Conservation (phyloP, 805 yeast species). For the Myxozyma geophila region DNA sequence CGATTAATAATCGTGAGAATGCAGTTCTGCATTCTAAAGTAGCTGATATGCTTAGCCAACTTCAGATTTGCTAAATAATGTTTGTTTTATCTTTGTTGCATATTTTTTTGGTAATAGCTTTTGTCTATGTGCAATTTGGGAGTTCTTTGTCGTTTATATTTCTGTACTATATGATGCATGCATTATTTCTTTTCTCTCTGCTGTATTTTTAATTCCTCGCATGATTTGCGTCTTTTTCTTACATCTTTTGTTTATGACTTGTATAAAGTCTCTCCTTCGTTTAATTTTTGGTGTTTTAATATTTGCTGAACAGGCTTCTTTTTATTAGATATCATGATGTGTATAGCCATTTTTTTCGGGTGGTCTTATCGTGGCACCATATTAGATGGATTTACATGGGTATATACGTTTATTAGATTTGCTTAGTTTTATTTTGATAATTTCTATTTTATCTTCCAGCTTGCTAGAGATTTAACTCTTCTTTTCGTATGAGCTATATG, state of each 20-base stretch:
- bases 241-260: background rate
- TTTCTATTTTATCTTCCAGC: too few species aligned
- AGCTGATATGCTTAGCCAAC: background rate
- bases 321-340: too few species aligned
- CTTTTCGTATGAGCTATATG: too few species aligned
- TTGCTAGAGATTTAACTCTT: too few species aligned
- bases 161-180: background rate
- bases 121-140: background rate
- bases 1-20: constrained; percentile 22
- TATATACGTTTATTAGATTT: too few species aligned
- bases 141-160: background rate
- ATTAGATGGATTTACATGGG: too few species aligned
- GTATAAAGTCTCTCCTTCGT: background rate
- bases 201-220: background rate
- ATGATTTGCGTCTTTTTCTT: background rate
- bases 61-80: constrained; percentile 21
- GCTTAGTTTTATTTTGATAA: too few species aligned
- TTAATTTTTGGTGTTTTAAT: background rate
- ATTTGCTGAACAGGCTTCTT: too few species aligned
- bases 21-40: constrained; percentile 22
- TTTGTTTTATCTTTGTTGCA: background rate
- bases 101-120: background rate
- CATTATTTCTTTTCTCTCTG: background rate
- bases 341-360: too few species aligned
- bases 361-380: too few species aligned